Evolutionary conservation across 768 basidiomycete species (phyloP).

Genomic region (Botryobasidium botryosum): DNA sequence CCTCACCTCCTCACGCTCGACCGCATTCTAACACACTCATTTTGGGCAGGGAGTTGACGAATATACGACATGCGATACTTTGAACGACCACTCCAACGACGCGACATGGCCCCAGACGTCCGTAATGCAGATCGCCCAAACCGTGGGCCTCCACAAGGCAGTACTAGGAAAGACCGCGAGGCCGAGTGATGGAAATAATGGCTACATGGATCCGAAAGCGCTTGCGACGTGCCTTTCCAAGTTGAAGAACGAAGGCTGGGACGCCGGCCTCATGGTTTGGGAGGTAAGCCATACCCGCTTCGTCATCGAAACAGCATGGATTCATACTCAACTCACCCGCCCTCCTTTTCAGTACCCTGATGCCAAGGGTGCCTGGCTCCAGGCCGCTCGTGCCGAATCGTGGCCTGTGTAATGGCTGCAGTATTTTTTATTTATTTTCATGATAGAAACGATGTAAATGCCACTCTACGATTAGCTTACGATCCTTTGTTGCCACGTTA

Average conservation of each 20-base stretch:
- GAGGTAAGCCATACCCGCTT: constrained; percentile 3
- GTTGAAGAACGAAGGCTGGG: constrained; percentile 22
- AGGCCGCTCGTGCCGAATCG: no score
- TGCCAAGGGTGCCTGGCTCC: no score
- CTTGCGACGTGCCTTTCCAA: constrained; percentile 18
- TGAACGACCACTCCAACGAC: constrained; percentile 13
- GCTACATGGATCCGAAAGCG: constrained; percentile 19
- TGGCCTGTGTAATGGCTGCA: no score
- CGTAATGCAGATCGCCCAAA: constrained; percentile 20
- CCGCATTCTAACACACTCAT: background rate
- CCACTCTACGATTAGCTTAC: no score
- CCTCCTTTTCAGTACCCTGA: no score
- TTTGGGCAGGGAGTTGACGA: constrained; percentile 7
- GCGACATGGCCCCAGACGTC: constrained; percentile 20
- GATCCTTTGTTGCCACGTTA: no score
- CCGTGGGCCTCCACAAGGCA: constrained; percentile 20
- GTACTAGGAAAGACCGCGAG: constrained; percentile 24
- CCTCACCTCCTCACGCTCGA: no score
- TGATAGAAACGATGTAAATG: no score
- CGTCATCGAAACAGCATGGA: background rate
- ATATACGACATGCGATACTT: no score
- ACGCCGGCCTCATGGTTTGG: constrained; percentile 21
- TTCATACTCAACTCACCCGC: no score
- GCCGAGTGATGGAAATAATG: constrained; percentile 17
- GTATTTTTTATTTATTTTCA: no score